A percentile compares a stretch with the other conserved stretches of the same genome.
phyloP scores from a whole-genome alignment of 2,329 filamentous ascomycete species.

The Neurospora sp. region DNA sequence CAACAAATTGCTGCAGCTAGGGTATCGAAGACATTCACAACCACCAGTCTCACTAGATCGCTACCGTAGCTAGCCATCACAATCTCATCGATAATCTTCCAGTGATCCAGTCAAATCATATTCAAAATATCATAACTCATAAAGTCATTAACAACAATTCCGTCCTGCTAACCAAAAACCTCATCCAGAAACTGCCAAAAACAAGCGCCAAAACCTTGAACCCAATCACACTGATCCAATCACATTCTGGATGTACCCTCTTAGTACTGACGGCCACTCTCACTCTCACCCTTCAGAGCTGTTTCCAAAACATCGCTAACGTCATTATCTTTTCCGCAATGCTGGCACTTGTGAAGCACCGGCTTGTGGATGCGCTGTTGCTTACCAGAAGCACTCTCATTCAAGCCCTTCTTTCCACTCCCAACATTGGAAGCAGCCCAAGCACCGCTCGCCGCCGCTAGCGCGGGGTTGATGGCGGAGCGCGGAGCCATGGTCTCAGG shows the following conservation, averaged over 20 bases:
- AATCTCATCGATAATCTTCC: neutral
- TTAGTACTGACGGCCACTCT: neutral
- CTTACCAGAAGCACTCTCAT: neutral
- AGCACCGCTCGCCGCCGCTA: slow-evolving; percentile 12
- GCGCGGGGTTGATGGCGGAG: neutral
- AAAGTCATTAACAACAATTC: neutral
- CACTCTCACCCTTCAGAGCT: neutral
- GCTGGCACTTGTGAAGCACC: slow-evolving; percentile 12
- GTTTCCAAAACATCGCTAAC: slow-evolving; percentile 9
- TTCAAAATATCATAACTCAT: neutral
- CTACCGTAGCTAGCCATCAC: neutral
- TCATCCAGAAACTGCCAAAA: neutral
- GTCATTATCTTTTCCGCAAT: slow-evolving; percentile 17
- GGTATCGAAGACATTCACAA: neutral
- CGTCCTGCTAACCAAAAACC: neutral
- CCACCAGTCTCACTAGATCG: neutral
- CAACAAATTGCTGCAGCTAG: neutral
- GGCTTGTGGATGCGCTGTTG: neutral
- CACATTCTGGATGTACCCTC: neutral
- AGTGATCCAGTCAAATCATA: neutral
- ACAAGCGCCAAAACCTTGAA: neutral
- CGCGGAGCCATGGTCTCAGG: neutral
- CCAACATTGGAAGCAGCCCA: slow-evolving; percentile 7
- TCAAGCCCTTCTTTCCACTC: no score
- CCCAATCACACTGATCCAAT: neutral